A percentile compares a stretch with the other conserved stretches of the same genome.
Conservation (phyloP, 129 eudicot species). For the Flaveria trinervia region DNA sequence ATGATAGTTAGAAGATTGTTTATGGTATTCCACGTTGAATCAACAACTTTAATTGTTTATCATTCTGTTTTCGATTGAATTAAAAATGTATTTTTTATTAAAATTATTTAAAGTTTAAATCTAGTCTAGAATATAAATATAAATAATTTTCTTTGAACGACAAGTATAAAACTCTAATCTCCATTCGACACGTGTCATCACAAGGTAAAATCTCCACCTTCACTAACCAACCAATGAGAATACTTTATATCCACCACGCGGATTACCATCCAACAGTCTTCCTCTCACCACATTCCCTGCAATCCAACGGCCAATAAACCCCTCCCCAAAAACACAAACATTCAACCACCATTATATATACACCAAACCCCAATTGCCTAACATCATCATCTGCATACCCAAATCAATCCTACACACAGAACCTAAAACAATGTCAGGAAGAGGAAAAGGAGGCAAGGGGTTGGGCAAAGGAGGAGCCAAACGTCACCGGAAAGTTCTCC, state of each 20-base stretch:
- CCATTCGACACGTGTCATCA: background rate
- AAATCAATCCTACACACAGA: background rate
- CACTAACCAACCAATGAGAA: background rate
- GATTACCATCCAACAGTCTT: background rate
- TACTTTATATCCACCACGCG: background rate
- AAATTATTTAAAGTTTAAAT: no score
- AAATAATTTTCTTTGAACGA: no score
- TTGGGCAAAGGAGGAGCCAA: slow-evolving; percentile 42
- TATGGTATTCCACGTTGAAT: no score
- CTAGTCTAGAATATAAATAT: no score
- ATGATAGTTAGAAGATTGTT: no score
- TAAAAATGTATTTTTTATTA: no score
- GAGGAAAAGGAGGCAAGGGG: slow-evolving; percentile 49
- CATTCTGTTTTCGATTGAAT: no score
- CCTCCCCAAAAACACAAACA: background rate
- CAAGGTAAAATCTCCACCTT: background rate
- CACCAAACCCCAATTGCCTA: background rate
- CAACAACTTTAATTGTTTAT: no score
- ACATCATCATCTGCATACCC: background rate
- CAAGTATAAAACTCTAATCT: no score
- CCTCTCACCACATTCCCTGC: background rate
- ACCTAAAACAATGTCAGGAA: slow-evolving; percentile 30
- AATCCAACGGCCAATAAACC: background rate
- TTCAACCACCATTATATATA: background rate
- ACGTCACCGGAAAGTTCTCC: slow-evolving; percentile 39